Percentiles rank a stretch among this genome's conserved stretches.
phyloP scores from a whole-genome alignment of 2,329 filamentous ascomycete species.

The Pseudodiploospora longispora region DNA sequence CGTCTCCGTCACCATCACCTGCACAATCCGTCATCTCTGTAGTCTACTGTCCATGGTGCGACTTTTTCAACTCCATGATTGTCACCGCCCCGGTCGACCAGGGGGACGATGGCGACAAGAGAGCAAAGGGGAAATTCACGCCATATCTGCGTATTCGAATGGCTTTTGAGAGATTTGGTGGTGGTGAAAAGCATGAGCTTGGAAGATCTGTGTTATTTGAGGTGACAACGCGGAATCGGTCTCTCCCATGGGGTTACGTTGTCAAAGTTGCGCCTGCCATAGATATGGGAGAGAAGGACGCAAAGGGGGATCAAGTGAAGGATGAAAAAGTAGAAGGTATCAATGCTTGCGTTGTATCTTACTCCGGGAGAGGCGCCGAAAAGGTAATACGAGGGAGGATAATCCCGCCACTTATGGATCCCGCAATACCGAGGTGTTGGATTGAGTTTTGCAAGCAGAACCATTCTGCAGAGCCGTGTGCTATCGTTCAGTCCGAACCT shows the following conservation, averaged over 20 bases:
- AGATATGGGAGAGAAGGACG: not conserved
- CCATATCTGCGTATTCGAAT: conserved; percentile 30
- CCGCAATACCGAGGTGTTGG: conserved; percentile 24
- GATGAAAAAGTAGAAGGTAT: not conserved
- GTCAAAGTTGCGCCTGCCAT: conserved; percentile 17
- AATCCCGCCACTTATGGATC: conserved; percentile 22
- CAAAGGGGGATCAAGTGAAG: not conserved
- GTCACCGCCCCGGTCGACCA: conserved; percentile 13
- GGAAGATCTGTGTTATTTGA: conserved; percentile 27
- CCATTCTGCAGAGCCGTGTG: conserved; percentile 19
- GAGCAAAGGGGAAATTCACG: conserved; percentile 22
- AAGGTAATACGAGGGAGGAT: conserved; percentile 21
- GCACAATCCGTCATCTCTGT: too few species aligned
- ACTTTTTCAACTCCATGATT: conserved; percentile 29
- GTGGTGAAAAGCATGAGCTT: conserved; percentile 28
- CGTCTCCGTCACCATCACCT: too few species aligned
- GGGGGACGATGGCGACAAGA: conserved; percentile 2
- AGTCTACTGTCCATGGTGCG: conserved; percentile 26
- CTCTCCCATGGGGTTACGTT: conserved; percentile 29
- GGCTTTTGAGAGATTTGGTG: conserved; percentile 29
- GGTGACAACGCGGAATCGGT: conserved; percentile 27
- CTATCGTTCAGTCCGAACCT: conserved; percentile 3
- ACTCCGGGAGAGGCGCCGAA: not conserved
- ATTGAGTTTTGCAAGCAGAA: conserved; percentile 25
- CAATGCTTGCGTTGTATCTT: not conserved